Conservation (phyloP, 139 green algal species). For the Edaphochlamys debaryana region DNA sequence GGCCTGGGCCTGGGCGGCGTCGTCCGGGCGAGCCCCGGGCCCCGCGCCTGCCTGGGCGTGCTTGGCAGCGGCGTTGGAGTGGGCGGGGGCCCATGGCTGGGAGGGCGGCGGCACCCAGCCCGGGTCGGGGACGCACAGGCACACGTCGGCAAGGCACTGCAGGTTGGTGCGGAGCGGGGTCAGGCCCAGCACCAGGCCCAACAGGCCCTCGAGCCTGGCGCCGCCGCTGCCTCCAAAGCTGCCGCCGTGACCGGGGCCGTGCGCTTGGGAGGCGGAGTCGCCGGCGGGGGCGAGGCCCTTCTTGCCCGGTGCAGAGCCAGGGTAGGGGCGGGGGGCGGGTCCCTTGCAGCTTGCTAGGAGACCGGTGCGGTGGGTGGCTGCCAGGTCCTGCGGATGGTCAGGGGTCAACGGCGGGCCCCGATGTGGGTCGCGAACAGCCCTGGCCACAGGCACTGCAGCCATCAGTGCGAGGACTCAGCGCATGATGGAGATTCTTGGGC, state of each 20-base stretch:
- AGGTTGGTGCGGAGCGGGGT: conserved; percentile 13
- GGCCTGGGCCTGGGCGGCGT: neutral
- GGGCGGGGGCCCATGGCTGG: too few species aligned
- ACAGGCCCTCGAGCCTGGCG: neutral
- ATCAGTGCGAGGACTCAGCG: too few species aligned
- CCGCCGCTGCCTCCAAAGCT: neutral
- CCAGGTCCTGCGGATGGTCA: neutral
- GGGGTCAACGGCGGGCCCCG: too few species aligned
- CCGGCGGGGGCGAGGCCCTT: too few species aligned
- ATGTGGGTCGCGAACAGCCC: too few species aligned
- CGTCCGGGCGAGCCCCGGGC: neutral
- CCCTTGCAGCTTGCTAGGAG: too few species aligned
- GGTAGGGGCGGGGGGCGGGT: too few species aligned
- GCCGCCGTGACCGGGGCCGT: neutral
- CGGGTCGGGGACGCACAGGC: conserved; percentile 10
- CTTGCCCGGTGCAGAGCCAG: neutral
- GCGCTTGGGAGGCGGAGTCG: neutral
- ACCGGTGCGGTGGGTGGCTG: neutral
- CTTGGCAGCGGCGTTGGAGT: too few species aligned
- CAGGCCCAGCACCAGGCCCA: conserved; percentile 19
- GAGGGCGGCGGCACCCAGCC: neutral
- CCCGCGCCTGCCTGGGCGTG: neutral
- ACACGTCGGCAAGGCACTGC: conserved; percentile 30
- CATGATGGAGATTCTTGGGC: too few species aligned
- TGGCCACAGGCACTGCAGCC: too few species aligned